Conservation (phyloP, 768 basidiomycete species). For the Russula brevipes region DNA sequence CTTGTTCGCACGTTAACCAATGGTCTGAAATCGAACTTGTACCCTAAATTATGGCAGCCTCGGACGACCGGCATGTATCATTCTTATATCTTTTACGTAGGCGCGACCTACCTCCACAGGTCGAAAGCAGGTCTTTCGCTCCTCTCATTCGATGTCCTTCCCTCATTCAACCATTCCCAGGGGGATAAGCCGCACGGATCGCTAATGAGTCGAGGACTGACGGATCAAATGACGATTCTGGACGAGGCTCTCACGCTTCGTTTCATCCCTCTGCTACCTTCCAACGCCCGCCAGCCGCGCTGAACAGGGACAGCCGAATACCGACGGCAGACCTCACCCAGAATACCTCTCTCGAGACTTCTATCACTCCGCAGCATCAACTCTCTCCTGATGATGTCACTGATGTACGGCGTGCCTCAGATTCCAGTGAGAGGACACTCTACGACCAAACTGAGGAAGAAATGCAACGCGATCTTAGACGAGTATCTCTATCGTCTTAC, state of each 20-base stretch:
- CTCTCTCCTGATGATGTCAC: neutral
- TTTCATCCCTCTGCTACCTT: neutral
- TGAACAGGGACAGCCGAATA: neutral
- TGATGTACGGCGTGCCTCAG: slow-evolving; percentile 11
- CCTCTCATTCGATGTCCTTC: neutral
- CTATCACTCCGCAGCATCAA: neutral
- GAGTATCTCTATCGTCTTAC: slow-evolving; percentile 17
- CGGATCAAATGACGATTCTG: neutral
- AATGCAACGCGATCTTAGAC: slow-evolving; percentile 8
- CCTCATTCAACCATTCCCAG: neutral
- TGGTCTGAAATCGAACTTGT: neutral
- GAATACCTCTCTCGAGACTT: neutral
- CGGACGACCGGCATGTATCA: neutral
- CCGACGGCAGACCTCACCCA: neutral
- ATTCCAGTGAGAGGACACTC: slow-evolving; percentile 15
- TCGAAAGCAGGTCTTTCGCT: slow-evolving; percentile 21
- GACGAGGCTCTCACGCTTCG: neutral
- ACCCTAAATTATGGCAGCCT: neutral
- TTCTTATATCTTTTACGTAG: neutral
- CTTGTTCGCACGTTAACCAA: no score
- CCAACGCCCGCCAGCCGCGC: neutral
- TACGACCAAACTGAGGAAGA: slow-evolving; percentile 16
- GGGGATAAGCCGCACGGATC: neutral
- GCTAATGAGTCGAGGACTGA: neutral
- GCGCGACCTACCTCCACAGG: neutral